A percentile compares a stretch with the other conserved stretches of the same genome.
These are phyloP conservation scores for Talaromyces nanjingensis DNA, from an alignment of 495 filamentous ascomycete genomes.

Conservation along the genomic window DNA sequence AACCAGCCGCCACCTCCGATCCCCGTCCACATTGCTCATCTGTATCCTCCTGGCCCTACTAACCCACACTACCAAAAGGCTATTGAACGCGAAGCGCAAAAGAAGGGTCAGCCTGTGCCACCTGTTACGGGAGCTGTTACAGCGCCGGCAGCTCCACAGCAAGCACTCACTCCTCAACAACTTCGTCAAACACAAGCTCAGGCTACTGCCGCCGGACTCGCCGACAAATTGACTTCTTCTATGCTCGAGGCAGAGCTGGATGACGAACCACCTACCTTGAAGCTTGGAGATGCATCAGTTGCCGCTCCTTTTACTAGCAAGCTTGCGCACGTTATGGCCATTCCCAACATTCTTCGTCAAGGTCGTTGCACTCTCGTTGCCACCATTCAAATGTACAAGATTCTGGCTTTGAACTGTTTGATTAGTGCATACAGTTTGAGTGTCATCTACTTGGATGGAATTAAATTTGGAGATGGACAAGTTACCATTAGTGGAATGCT, in stretches of 20 bases:
- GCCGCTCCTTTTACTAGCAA: conserved; percentile 98
- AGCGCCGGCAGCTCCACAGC: conserved; percentile 59
- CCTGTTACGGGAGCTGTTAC: conserved; percentile 42
- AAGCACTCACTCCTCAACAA: conserved; percentile 44
- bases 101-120: conserved; percentile 52
- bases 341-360: conserved; percentile 97
- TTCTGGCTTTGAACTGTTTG: conserved; percentile 93
- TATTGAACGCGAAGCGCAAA: conserved; percentile 71
- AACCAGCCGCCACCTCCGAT: conserved; percentile 88
- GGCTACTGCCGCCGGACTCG: conserved; percentile 66
- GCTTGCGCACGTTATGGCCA: conserved; percentile 90
- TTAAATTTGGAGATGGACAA: conserved; percentile 98
- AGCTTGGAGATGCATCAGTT: conserved; percentile 94
- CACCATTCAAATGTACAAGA: conserved; percentile 99
- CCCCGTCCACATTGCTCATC: conserved; percentile 80
- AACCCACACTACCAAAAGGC: conserved; percentile 98
- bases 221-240: conserved; percentile 76
- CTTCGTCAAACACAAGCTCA: conserved; percentile 53
- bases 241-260: conserved; percentile 92
- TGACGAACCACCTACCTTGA: conserved; percentile 88
- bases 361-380: conserved; percentile 95
- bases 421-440: conserved; percentile 97
- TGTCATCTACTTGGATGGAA: conserved; percentile 94
- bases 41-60: conserved; percentile 83
- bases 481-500: conserved; percentile 99